Percentiles rank a stretch among this genome's conserved stretches.
These are phyloP conservation scores for Stagonosporopsis tanaceti DNA, from an alignment of 2,329 filamentous ascomycete genomes.

Conservation along the genomic window DNA sequence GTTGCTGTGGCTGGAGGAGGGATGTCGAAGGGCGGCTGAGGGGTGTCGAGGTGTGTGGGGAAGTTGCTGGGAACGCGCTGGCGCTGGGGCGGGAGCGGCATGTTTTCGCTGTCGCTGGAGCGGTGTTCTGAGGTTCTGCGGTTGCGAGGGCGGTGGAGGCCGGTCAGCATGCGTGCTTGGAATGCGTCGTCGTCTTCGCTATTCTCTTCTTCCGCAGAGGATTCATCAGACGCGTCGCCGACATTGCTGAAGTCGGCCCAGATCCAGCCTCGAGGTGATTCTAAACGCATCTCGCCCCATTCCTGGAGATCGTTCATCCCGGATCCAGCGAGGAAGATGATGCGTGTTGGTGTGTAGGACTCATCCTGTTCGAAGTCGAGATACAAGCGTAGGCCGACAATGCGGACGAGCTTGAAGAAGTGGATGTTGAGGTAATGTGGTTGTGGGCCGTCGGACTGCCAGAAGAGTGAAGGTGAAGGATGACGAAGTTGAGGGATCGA, in stretches of 20 bases:
- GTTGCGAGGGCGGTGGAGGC: conserved; percentile 11
- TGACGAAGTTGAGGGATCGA: conserved; percentile 78
- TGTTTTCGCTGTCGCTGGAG: conserved; percentile 13
- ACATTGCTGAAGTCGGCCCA: conserved; percentile 77
- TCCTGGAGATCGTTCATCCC: conserved; percentile 91
- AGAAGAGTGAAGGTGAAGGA: conserved; percentile 76
- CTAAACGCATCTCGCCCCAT: conserved; percentile 81
- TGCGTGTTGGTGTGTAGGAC: conserved; percentile 94
- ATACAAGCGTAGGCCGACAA: conserved; percentile 80
- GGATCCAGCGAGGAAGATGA: conserved; percentile 87
- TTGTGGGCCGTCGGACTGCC: conserved; percentile 88
- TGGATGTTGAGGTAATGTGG: conserved; percentile 84
- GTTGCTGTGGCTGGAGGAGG: neutral
- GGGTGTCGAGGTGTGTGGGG: conserved; percentile 8
- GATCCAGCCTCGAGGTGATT: conserved; percentile 87
- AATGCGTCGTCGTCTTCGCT: conserved; percentile 29
- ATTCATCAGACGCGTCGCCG: conserved; percentile 52
- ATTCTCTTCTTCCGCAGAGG: conserved; percentile 28
- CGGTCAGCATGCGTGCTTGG: conserved; percentile 12
- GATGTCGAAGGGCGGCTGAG: conserved; percentile 7
- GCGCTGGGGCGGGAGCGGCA: conserved; percentile 15
- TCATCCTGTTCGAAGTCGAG: conserved; percentile 94
- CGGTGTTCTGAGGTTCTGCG: conserved; percentile 16
- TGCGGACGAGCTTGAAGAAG: conserved; percentile 83
- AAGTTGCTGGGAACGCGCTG: conserved; percentile 19